A percentile compares a stretch with the other conserved stretches of the same genome.
phyloP scores from a whole-genome alignment of 164 flowering plant species.

The Brasenia schreberi region DNA sequence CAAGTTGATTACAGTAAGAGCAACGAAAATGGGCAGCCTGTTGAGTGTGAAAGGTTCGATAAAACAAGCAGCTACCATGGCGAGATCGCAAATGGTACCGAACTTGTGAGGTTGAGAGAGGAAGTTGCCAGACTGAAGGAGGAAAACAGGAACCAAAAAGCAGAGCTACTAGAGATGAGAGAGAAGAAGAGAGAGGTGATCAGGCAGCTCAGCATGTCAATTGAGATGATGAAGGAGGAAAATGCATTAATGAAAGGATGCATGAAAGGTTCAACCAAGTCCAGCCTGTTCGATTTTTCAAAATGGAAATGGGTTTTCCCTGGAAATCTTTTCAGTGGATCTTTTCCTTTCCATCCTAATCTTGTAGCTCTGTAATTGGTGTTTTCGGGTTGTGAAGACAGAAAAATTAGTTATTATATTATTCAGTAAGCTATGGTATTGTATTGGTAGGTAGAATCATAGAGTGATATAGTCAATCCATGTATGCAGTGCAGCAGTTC shows the following conservation, averaged over 20 bases:
- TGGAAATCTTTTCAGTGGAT: conserved; percentile 29
- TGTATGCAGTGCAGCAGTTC: too few relatives aligned
- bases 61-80: conserved; percentile 8
- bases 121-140: conserved; percentile 42
- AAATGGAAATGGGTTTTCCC: conserved; percentile 26
- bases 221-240: conserved; percentile 57
- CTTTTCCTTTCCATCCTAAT: conserved; percentile 5
- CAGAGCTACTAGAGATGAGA: conserved; percentile 43
- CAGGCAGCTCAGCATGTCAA: conserved; percentile 56
- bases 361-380: conserved; percentile 7
- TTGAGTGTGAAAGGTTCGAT: conserved; percentile 7
- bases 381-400: background rate
- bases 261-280: conserved; percentile 21
- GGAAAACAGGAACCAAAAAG: conserved; percentile 40
- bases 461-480: too few relatives aligned
- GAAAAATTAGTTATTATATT: too few relatives aligned
- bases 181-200: conserved; percentile 87
- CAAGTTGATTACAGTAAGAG: background rate
- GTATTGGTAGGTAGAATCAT: too few relatives aligned
- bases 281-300: conserved; percentile 19
- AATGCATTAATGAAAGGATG: conserved; percentile 30
- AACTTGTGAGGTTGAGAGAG: conserved; percentile 30
- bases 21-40: conserved; percentile 3
- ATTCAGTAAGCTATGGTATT: too few relatives aligned
- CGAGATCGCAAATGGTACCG: conserved; percentile 9